Percentiles rank a stretch among this genome's conserved stretches.
phyloP scores from a whole-genome alignment of 192 early-diverging fungal genomes.

The Backusella liffmaniae region DNA sequence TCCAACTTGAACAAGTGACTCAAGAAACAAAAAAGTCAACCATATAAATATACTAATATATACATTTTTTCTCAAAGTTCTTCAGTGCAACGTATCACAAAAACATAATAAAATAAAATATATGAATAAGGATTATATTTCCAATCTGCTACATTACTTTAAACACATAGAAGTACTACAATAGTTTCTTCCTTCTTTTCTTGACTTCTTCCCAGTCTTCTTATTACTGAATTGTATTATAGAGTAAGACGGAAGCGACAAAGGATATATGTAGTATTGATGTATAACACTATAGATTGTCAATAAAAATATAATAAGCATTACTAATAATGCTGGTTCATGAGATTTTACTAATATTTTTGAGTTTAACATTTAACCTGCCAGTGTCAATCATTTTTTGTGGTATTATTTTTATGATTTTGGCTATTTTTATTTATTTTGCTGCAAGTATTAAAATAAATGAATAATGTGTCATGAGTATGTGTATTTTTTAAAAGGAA shows the following conservation, averaged over 20 bases:
- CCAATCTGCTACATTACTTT: background rate
- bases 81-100: background rate
- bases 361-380: background rate
- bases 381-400: background rate
- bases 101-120: background rate
- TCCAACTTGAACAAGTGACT: background rate
- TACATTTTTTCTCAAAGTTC: slow-evolving; percentile 8
- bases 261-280: background rate
- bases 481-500: background rate
- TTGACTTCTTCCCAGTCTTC: background rate
- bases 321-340: background rate
- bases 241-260: background rate
- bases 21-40: background rate
- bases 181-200: background rate
- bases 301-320: background rate
- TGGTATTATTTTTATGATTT: background rate
- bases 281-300: background rate
- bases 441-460: background rate
- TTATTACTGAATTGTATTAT: background rate
- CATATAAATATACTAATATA: background rate
- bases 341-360: background rate
- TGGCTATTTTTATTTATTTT: background rate
- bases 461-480: background rate
- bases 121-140: slow-evolving; percentile 6
- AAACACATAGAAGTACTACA: background rate